Percentiles rank a stretch among this genome's conserved stretches.
Evolutionary conservation across 1,139 yeast species (phyloP).

Genomic region (Pneumocystis murina): DNA sequence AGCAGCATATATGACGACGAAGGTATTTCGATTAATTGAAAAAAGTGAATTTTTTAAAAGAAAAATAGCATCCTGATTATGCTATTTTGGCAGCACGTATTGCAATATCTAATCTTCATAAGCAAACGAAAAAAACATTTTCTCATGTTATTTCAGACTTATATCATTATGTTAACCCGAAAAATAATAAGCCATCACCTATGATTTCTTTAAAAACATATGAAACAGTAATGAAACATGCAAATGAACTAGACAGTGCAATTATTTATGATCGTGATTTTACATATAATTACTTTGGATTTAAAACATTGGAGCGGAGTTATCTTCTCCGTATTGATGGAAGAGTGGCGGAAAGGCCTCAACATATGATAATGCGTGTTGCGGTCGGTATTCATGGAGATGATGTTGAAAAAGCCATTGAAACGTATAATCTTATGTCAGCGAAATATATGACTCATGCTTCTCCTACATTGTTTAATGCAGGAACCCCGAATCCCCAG

Average conservation of each 20-base stretch:
- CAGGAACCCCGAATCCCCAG: constrained; percentile 77
- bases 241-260: constrained; percentile 64
- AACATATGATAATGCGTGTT: constrained; percentile 79
- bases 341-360: constrained; percentile 77
- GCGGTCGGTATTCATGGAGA: constrained; percentile 75
- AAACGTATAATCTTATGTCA: constrained; percentile 76
- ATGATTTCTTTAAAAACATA: constrained; percentile 65
- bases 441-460: constrained; percentile 75
- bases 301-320: constrained; percentile 75
- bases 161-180: constrained; percentile 65
- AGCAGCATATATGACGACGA: constrained; percentile 88
- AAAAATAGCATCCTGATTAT: constrained; percentile 63
- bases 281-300: constrained; percentile 70
- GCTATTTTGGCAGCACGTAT: constrained; percentile 90
- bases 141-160: constrained; percentile 62
- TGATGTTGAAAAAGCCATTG: constrained; percentile 54
- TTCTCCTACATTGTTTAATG: constrained; percentile 77
- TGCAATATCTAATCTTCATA: constrained; percentile 81
- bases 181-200: constrained; percentile 58
- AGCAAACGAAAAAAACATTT: constrained; percentile 80
- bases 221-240: constrained; percentile 44
- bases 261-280: constrained; percentile 74
- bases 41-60: constrained; percentile 21
- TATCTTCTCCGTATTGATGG: constrained; percentile 58
- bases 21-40: neutral